Evolutionary conservation across 768 basidiomycete genomes (phyloP).

Genomic region (Hebeloma cylindrosporum): DNA sequence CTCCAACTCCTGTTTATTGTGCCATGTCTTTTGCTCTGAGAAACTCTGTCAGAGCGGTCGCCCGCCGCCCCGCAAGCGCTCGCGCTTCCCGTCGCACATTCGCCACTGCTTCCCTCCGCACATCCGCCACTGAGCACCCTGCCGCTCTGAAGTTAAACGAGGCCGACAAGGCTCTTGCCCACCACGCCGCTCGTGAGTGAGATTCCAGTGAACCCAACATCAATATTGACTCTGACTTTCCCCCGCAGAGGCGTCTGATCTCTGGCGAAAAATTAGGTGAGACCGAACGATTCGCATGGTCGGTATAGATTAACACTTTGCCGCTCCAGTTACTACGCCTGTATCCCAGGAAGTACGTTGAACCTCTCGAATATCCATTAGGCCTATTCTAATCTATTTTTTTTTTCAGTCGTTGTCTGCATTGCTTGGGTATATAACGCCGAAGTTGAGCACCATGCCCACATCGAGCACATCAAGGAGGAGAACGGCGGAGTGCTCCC

Average conservation of each 20-base stretch:
- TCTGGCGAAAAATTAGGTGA: conserved; percentile 89
- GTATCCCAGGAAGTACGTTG: conserved; percentile 69
- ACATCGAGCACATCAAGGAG: conserved; percentile 65
- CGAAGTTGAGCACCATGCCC: conserved; percentile 66
- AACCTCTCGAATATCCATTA: background rate
- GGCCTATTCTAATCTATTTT: background rate
- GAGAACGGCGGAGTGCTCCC: conserved; percentile 76
- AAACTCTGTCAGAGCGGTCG: conserved; percentile 46
- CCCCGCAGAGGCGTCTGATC: conserved; percentile 62
- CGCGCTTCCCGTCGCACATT: conserved; percentile 32
- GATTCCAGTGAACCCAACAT: background rate
- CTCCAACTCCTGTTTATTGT: conserved; percentile 7
- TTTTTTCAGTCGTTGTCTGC: conserved; percentile 45
- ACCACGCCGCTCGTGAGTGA: conserved; percentile 63
- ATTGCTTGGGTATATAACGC: conserved; percentile 55
- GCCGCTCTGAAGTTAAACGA: conserved; percentile 42
- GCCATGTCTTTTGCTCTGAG: conserved; percentile 53
- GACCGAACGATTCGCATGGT: conserved; percentile 17
- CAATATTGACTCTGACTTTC: background rate
- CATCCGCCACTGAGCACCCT: conserved; percentile 30
- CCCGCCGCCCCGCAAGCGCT: conserved; percentile 42
- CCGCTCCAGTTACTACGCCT: conserved; percentile 68
- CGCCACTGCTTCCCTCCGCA: too few relatives aligned
- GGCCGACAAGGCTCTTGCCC: conserved; percentile 55
- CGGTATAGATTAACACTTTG: conserved; percentile 19